phyloP scores from a whole-genome alignment of 345 rosid species.

The Gossypium herbaceum region DNA sequence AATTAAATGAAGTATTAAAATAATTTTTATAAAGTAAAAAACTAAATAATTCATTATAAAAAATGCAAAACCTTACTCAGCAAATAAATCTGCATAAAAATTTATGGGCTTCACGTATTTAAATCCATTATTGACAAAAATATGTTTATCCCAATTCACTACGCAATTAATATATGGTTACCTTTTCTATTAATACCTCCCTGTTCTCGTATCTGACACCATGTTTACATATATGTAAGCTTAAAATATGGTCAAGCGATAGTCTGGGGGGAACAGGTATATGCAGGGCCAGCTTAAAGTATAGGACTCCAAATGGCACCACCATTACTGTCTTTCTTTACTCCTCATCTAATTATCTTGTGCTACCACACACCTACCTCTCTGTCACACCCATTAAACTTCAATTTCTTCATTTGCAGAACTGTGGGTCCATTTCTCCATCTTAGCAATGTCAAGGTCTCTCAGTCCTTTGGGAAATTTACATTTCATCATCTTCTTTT shows the following conservation, averaged over 20 bases:
- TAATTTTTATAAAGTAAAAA: too few species aligned
- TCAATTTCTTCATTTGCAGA: not conserved
- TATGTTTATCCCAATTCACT: too few species aligned
- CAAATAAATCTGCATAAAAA: too few species aligned
- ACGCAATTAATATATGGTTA: too few species aligned
- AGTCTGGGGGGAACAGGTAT: not conserved
- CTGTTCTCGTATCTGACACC: not conserved
- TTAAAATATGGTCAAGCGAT: not conserved
- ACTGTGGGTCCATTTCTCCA: constrained; percentile 7
- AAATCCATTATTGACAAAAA: too few species aligned
- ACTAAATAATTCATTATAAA: too few species aligned
- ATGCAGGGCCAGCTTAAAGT: not conserved
- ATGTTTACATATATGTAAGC: not conserved
- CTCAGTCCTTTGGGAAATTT: not conserved
- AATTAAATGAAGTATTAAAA: too few species aligned
- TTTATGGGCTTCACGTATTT: too few species aligned
- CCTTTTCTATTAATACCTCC: not conserved
- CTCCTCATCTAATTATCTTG: constrained; percentile 1
- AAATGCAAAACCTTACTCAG: too few species aligned
- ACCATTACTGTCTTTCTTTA: not conserved
- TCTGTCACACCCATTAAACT: not conserved
- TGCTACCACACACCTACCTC: constrained; percentile 1
- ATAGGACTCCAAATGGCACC: not conserved
- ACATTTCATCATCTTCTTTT: not conserved
- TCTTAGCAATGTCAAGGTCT: not conserved